Base-by-base conservation (phyloP, 2,329 filamentous ascomycete genomes). In the Cladosporium austrohemisphaericum region DNA sequence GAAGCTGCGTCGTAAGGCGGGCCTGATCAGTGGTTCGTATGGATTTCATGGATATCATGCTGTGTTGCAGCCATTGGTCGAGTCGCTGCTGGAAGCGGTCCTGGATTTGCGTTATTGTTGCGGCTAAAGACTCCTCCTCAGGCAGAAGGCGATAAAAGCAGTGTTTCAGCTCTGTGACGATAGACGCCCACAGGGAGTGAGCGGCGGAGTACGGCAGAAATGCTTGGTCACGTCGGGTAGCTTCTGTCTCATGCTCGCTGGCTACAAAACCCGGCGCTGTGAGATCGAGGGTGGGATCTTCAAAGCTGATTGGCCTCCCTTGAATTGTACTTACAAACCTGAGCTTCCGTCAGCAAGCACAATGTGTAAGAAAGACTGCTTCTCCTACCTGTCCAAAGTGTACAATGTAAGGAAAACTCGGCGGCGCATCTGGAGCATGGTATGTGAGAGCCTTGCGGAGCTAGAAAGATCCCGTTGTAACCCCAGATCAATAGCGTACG, bases 281-380 rank as follows among this genome's bases (percentile, higher is more conserved):
- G 13, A 51, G 41, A 8, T 51, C 49, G 14, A 51, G 36, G 2
- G 43, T 41, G 18, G 47, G 33, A 26, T 51, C 49, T 25, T 38
- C 23, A 48, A 51, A 51, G 16, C 49, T 41, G n/a, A 51, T 13
- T 16, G 49, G 49, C 9, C 49, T 22, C 13, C 49, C 49, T 25
- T 51, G 41, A 5, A 41, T 37, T 3, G 43, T 47, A 18, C 41
- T 47, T 9, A 51, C 31, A 19, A n/a, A 47, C 16, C 49, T 51
- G 20, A 19, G 16, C 32, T 36, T 28, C n/a, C n/a, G n/a, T n/a
- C n/a, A n/a, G n/a, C n/a, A n/a, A n/a, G n/a, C n/a, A n/a, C n/a
- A n/a, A n/a, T n/a, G n/a, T n/a, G n/a, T n/a, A n/a, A n/a, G n/a
- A n/a, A n/a, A n/a, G n/a, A n/a, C n/a, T n/a, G n/a, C n/a, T n/a